Evolutionary conservation across 2,329 filamentous ascomycete genomes (phyloP), one percentile per base, ranked within the genome.

Genomic region (Aspergillus sp.): DNA sequence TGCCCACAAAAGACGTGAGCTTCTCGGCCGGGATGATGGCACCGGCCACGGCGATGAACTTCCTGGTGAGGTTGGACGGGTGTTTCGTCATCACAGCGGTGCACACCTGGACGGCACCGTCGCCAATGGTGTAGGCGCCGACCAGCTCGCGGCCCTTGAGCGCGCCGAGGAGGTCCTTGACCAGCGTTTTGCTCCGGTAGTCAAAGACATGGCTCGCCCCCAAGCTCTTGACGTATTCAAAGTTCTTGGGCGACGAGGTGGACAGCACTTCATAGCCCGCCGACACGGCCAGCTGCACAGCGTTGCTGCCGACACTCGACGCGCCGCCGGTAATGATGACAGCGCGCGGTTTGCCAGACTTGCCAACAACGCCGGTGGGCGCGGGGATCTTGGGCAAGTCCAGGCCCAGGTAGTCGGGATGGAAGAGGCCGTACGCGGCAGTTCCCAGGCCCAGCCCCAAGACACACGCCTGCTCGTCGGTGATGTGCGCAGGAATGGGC

Each of bases 291-390:
- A 76, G 64, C 53, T 79, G 75, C 8, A 77, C 68, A 1, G 69
- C 69, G 17, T 68, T 69, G n/a, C 68, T 67, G 1, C 76, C 76
- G 13, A 76, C 72, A 1, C 71, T 73, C 0, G 72, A 73, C 4
- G 72, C 69, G 2, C 72, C 76, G 22, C 75, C 76, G 69, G 74
- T 78, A 20, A 79, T 58, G 33, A 78, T 52, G 13, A 79, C n/a
- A 8, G 45, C 59, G 26, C 26, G 26, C 10, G 26, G 26, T 33
- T 61, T 61, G 4, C 47, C 51, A 3, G 32, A 41, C 36, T 44
- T 67, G 1, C 24, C 45, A 35, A 66, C 60, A 11, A 30, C 26
- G 9, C 26, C 26, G 9, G 26, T 11, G 9, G 26, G 26, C 0
- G 30, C n/a, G 17, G 33, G 13, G 13, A 53, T 47, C 7, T 49